Percentiles rank a stretch among this genome's conserved stretches.
phyloP scores from a whole-genome alignment of 1,284 basidiomycete genomes.

The Ustilago trichophora region DNA sequence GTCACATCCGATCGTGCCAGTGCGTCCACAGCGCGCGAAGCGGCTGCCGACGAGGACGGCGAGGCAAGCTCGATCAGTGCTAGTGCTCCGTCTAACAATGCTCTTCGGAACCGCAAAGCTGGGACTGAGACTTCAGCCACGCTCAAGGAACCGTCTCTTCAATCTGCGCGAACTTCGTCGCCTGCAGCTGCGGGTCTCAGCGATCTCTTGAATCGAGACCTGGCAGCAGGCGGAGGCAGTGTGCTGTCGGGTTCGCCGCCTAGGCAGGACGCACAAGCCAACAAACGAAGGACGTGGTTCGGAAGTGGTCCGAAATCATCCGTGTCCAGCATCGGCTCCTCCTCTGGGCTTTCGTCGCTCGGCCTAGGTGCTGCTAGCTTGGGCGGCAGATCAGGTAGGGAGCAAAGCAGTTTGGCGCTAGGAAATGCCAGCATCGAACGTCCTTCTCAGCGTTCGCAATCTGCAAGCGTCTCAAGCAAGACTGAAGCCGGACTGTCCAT shows the following conservation, averaged over 20 bases:
- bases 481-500: slow-evolving; percentile 11
- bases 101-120: slow-evolving; percentile 39
- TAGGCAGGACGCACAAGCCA: slow-evolving; percentile 21
- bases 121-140: slow-evolving; percentile 3
- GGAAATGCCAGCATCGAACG: slow-evolving; percentile 55
- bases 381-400: slow-evolving; percentile 22
- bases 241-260: slow-evolving; percentile 29
- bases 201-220: slow-evolving; percentile 42
- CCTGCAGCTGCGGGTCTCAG: slow-evolving; percentile 47
- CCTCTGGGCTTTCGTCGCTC: slow-evolving; percentile 33
- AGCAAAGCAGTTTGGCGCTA: slow-evolving; percentile 57
- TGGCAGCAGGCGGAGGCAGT: slow-evolving; percentile 34
- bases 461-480: slow-evolving; percentile 16
- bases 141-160: slow-evolving; percentile 12
- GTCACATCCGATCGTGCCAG: slow-evolving; percentile 5
- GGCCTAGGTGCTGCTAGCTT: slow-evolving; percentile 20
- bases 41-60: slow-evolving; percentile 1
- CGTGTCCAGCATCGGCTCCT: slow-evolving; percentile 17
- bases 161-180: slow-evolving; percentile 19
- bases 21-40: neutral
- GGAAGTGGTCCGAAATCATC: slow-evolving; percentile 24
- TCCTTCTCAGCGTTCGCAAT: slow-evolving; percentile 27
- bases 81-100: neutral
- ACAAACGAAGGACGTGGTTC: slow-evolving; percentile 50
- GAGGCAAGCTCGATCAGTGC: slow-evolving; percentile 21